These are phyloP conservation scores for Thraustotheca clavata DNA, from an alignment of 352 stramenopile genomes.

Conservation along the genomic window DNA sequence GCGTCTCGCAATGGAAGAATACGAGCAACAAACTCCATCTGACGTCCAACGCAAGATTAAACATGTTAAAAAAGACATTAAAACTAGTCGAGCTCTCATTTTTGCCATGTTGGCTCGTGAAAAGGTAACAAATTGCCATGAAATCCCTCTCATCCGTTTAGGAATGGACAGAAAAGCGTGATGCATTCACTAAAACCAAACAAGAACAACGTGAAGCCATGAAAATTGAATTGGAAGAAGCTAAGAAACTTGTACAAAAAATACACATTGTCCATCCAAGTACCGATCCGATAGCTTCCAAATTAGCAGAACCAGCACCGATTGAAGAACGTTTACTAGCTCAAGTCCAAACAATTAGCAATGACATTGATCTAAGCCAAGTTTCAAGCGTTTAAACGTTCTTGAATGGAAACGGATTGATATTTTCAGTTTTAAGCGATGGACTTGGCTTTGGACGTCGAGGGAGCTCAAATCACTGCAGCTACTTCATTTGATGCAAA, in stretches of 20 bases:
- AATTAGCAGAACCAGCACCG: neutral
- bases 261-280: constrained; percentile 11
- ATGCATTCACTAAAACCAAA: neutral
- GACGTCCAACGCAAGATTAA: constrained; percentile 14
- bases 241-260: constrained; percentile 19
- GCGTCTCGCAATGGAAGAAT: constrained; percentile 13
- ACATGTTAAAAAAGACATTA: constrained; percentile 9
- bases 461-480: constrained; percentile 68
- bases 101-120: constrained; percentile 8
- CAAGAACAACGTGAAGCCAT: constrained; percentile 13
- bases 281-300: neutral
- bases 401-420: neutral
- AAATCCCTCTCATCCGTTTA: neutral
- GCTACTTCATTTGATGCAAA: constrained; percentile 67
- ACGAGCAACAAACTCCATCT: constrained; percentile 10
- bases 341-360: neutral
- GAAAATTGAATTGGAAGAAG: constrained; percentile 5
- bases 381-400: constrained; percentile 4
- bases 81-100: neutral
- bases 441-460: constrained; percentile 74
- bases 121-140: constrained; percentile 1
- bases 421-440: constrained; percentile 28
- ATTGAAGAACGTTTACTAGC: constrained; percentile 9
- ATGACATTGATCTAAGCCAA: constrained; percentile 9
- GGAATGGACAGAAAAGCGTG: constrained; percentile 10